Base-by-base conservation (phyloP, 331 rosid species). In the Quercus lobata region DNA sequence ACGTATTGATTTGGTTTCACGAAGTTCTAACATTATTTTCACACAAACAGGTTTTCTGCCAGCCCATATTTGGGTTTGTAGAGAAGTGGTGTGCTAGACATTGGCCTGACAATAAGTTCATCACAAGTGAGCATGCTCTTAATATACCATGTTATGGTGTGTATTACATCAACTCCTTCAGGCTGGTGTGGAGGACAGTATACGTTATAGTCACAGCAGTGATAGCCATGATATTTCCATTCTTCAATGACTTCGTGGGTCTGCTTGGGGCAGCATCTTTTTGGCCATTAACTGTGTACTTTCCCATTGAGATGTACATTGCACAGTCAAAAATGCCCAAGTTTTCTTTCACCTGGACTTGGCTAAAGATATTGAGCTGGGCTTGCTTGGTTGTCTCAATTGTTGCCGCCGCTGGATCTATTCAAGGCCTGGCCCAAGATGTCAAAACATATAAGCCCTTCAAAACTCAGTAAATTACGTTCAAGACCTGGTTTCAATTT, bases 221-320 rank as follows among this genome's bases (percentile, higher is more conserved):
- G 41, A 2, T 96, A 52, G 99, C 98, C 19, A 96, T 93, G 99
- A 71, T 92, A 71, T 91, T 96, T 63, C 99, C 99, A 4, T 96
- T 96, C 96, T 96, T 96, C 89, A 96, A 96, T 24, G 93, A 88
- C 91, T 93, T 96, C 82, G 60, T 96, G 79, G 94, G 97, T 5
- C 81, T 96, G 46, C 92, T 93, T 56, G 98, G 99, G 52, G 97
- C 99, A 61, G 82, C 91, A 5, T 93, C 99, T 0, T 96, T 96
- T 61, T 96, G 94, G 94, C 99, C 98, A 30, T 44, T 96, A 82
- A 93, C 98, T 0, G 97, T 96, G 46, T 96, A 88, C 80, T 96
- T 96, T 83, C 99, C 99, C 27, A 77, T 92, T 24, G 99, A 96
- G 85, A 92, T 93, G 99, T 94, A 96, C 91, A 92, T 96, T 2